Conservation (phyloP, 345 rosid genomes). For the Capsella bursapastoris region DNA sequence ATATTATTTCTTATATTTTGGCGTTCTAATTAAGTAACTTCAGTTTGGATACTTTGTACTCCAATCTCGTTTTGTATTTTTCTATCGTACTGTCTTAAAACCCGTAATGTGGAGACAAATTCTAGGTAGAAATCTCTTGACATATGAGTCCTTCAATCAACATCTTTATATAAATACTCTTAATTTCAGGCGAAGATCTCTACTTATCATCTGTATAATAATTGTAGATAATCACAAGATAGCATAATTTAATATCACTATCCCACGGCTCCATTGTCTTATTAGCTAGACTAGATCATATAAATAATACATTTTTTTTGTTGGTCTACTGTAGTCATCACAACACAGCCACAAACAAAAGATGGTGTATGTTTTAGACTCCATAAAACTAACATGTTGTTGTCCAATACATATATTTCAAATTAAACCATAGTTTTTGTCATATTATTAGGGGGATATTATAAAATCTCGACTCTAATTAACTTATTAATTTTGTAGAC, state of each 20-base stretch:
- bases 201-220: constrained; percentile 37
- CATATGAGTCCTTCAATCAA: constrained; percentile 16
- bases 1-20: background rate
- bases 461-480: constrained; percentile 14
- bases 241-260: constrained; percentile 25
- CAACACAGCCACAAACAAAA: constrained; percentile 16
- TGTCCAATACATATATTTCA: constrained; percentile 6
- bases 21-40: constrained; percentile 42
- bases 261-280: constrained; percentile 20
- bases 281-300: constrained; percentile 14
- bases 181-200: constrained; percentile 19
- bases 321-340: constrained; percentile 37
- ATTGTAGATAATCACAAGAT: constrained; percentile 28
- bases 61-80: constrained; percentile 36
- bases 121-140: constrained; percentile 30
- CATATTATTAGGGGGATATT: constrained; percentile 20
- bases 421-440: constrained; percentile 20
- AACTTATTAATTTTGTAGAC: constrained; percentile 38
- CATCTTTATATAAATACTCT: constrained; percentile 18
- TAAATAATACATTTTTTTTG: constrained; percentile 4
- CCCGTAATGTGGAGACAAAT: constrained; percentile 40
- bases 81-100: constrained; percentile 11
- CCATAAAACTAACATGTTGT: background rate
- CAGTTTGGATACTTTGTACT: constrained; percentile 37
- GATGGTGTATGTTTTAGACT: constrained; percentile 22